phyloP scores from a whole-genome alignment of 352 stramenopile genomes.

The Achlya hypogyna region DNA sequence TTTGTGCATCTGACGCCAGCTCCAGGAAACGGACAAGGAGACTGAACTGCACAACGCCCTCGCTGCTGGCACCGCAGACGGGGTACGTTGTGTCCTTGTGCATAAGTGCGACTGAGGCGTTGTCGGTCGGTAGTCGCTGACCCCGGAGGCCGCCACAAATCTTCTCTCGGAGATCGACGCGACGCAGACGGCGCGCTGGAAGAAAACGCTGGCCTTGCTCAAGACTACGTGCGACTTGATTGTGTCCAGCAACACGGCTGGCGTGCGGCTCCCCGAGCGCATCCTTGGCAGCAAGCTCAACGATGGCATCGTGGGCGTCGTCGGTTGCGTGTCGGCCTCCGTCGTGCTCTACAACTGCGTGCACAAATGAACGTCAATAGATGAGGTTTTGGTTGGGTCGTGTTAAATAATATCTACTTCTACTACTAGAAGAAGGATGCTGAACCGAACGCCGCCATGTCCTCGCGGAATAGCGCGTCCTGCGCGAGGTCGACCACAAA shows the following conservation, averaged over 20 bases:
- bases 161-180: slow-evolving; percentile 38
- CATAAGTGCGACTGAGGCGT: neutral
- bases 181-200: slow-evolving; percentile 49
- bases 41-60: neutral
- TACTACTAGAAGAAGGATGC: slow-evolving; percentile 58
- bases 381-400: neutral
- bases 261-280: slow-evolving; percentile 63
- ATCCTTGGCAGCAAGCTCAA: slow-evolving; percentile 72
- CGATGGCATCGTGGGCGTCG: slow-evolving; percentile 71
- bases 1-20: neutral
- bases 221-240: slow-evolving; percentile 78
- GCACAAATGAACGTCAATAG: neutral
- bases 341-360: slow-evolving; percentile 74
- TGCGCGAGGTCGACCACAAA: slow-evolving; percentile 55
- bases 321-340: slow-evolving; percentile 71
- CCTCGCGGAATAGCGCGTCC: slow-evolving; percentile 51
- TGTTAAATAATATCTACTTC: slow-evolving; percentile 11
- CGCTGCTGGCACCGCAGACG: neutral
- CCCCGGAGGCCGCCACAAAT: neutral
- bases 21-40: slow-evolving; percentile 18
- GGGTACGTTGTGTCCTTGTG: neutral
- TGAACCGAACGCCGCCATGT: slow-evolving; percentile 80
- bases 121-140: neutral
- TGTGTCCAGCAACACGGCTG: slow-evolving; percentile 78
- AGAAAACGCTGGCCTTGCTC: slow-evolving; percentile 74